phyloP scores from a whole-genome alignment of 345 rosid genomes.

The Linum tenue region DNA sequence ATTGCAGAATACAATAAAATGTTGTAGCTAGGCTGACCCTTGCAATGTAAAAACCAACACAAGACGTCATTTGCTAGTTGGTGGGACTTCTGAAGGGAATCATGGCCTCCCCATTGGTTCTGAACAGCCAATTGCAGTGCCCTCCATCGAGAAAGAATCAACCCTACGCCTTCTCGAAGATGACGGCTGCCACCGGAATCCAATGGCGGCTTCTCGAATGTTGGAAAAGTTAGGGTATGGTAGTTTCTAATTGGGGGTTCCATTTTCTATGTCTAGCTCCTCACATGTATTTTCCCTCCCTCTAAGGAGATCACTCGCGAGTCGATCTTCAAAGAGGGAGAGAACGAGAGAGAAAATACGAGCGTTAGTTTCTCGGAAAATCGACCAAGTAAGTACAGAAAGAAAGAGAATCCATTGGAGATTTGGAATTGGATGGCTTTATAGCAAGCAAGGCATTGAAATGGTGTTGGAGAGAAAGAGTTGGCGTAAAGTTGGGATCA shows the following conservation, averaged over 20 bases:
- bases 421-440: no score
- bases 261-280: conserved; percentile 3
- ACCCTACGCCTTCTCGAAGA: conserved; percentile 34
- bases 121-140: conserved; percentile 74
- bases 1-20: no score
- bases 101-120: conserved; percentile 71
- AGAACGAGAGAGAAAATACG: background rate
- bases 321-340: background rate
- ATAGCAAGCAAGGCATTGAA: no score
- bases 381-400: no score
- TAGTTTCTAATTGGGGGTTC: conserved; percentile 8
- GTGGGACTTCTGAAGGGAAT: conserved; percentile 46
- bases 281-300: background rate
- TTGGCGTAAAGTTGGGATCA: no score
- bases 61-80: conserved; percentile 39
- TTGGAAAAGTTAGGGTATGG: conserved; percentile 4
- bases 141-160: conserved; percentile 54
- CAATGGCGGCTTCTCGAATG: background rate
- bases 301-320: background rate
- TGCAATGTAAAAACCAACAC: conserved; percentile 41
- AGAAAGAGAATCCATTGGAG: no score
- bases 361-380: no score
- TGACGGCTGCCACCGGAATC: conserved; percentile 13
- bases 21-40: conserved; percentile 18
- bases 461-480: no score